Evolutionary conservation across 225 moss, liverwort and hornwort species (phyloP), one percentile per base, ranked within the genome.

Genomic region (Straminergon stramineum): DNA sequence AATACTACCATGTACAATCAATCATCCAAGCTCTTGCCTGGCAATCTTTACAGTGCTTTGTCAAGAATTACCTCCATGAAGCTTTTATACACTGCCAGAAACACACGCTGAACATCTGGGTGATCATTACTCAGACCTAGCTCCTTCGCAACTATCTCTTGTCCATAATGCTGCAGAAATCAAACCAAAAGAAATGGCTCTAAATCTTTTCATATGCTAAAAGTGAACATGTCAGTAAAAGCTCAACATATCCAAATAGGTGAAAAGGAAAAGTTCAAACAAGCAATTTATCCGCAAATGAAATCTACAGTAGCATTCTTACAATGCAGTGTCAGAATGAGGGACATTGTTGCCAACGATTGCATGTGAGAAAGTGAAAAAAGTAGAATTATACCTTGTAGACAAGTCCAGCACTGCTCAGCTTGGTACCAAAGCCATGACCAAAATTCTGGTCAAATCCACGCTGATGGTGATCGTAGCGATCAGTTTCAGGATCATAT

Each of bases 371-470:
- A 66, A 68, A 80, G 68, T 34, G 28, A 58, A 21, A 56, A 83
- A 90, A 75, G 31, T n/a, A 71, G 58, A 83, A 11, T 78, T 70
- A 37, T 91, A 96, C 98, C 96, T 99, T 97, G 90, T 99, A 99
- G 52, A 99, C 94, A 62, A 99, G 96, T n/a, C 99, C 99, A 75
- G 99, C 99, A 89, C 99, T 99, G 90, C 99, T 99, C 82, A 99
- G 92, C 93, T 97, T 97, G 20, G 99, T 99, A 61, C 65, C 89
- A 86, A 96, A 99, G 58, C 97, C 99, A 88, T 96, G 94, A 64
- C 97, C 99, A 85, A 99, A 97, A 78, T 90, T 94, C 9, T 94
- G 89, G 64, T 94, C 96, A 87, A 97, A 99, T 41, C 96, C 97
- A 89, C 97, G 95, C 91, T 99, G 99, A 90, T 99, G 99, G 87